Evolutionary conservation across 1,284 basidiomycete species (phyloP).

Genomic region (Rhodotorula sp.): DNA sequence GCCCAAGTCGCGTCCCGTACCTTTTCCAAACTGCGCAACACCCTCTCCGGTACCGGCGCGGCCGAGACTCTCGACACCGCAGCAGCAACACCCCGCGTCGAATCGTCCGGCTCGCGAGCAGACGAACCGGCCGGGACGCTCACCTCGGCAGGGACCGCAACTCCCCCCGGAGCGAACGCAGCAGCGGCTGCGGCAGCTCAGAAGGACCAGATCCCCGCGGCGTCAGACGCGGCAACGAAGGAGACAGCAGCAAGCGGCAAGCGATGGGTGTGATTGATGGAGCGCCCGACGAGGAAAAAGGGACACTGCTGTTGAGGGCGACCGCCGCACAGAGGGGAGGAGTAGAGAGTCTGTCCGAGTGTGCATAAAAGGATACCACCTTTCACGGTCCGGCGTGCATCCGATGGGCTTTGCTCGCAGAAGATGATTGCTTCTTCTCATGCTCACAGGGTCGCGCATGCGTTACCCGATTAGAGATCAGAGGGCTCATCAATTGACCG

Average conservation of each 20-base stretch:
- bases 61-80: background rate
- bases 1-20: slow-evolving; percentile 1
- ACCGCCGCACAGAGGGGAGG: too few species aligned
- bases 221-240: background rate
- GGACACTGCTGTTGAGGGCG: too few species aligned
- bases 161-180: background rate
- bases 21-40: background rate
- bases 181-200: too few species aligned
- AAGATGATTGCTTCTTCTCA: too few species aligned
- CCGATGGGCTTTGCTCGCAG: too few species aligned
- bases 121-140: slow-evolving; percentile 1
- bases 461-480: too few species aligned
- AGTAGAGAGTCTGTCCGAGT: too few species aligned
- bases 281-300: too few species aligned
- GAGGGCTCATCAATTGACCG: too few species aligned
- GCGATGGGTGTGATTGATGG: slow-evolving; percentile 1
- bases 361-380: too few species aligned
- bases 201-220: background rate
- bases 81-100: background rate
- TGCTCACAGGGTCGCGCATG: too few species aligned
- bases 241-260: background rate
- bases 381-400: too few species aligned
- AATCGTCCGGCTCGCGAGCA: background rate
- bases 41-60: background rate
- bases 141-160: background rate